Conservation (phyloP, 192 early-diverging fungal species). For the Linnemannia exigua region DNA sequence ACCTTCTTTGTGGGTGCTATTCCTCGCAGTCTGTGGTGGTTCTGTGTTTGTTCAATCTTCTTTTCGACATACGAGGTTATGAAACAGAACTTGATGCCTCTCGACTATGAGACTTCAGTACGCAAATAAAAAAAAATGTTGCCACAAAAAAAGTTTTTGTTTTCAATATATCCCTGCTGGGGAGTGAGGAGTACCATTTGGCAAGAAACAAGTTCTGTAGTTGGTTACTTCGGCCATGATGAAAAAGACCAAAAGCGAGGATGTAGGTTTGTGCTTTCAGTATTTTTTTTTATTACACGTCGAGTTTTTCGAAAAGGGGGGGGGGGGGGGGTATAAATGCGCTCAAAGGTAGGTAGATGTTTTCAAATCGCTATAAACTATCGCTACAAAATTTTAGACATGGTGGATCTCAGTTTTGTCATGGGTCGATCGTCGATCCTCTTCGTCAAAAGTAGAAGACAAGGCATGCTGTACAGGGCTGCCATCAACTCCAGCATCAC, state of each 20-base stretch:
- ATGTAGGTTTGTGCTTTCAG: neutral
- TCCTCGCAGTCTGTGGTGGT: slow-evolving; percentile 80
- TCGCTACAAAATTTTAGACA: slow-evolving; percentile 12
- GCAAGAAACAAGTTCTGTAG: too few species aligned
- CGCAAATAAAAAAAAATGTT: neutral
- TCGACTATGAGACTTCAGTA: slow-evolving; percentile 38
- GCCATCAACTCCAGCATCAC: neutral
- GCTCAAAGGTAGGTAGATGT: neutral
- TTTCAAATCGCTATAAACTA: neutral
- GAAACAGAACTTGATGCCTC: slow-evolving; percentile 58
- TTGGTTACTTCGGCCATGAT: too few species aligned
- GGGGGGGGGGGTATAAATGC: neutral
- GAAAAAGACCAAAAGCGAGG: neutral
- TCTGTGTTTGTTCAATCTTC: slow-evolving; percentile 83
- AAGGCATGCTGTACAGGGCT: neutral
- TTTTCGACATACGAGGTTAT: slow-evolving; percentile 79
- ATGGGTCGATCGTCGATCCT: slow-evolving; percentile 1
- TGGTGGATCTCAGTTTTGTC: slow-evolving; percentile 19
- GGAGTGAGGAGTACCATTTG: too few species aligned
- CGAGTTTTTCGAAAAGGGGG: too few species aligned
- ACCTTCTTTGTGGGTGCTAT: slow-evolving; percentile 75
- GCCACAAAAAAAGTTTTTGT: slow-evolving; percentile 8
- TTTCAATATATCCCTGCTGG: neutral
- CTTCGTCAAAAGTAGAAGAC: slow-evolving; percentile 9
- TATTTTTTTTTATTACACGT: too few species aligned